Evolutionary conservation across 495 filamentous ascomycete genomes (phyloP).

Genomic region (Neurospora sp.): DNA sequence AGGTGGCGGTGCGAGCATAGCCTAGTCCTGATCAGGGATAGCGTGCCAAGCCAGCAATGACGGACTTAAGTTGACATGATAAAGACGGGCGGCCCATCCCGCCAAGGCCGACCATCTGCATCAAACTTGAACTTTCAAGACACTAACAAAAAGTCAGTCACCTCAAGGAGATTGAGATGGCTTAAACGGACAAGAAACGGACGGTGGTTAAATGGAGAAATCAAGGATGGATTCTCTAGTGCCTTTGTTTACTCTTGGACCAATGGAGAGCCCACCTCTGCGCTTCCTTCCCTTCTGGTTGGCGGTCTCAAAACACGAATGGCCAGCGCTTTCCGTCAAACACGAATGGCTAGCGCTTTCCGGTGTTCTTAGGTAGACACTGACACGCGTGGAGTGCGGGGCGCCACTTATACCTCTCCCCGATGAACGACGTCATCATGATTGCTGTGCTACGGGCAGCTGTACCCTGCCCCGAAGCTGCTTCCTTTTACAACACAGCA

Average conservation of each 20-base stretch:
- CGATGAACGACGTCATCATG: conserved; percentile 7
- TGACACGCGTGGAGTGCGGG: neutral
- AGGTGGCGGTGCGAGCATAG: neutral
- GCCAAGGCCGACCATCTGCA: neutral
- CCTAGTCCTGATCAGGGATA: neutral
- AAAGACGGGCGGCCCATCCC: neutral
- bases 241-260: neutral
- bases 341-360: neutral
- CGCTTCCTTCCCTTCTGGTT: neutral
- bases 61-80: neutral
- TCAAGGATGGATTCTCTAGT: neutral
- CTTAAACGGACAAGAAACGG: neutral
- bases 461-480: neutral
- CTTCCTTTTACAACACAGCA: neutral
- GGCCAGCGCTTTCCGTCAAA: neutral
- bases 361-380: neutral
- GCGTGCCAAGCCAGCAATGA: neutral
- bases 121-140: neutral
- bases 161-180: neutral
- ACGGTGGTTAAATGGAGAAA: neutral
- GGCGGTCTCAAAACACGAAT: neutral
- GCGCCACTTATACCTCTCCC: neutral
- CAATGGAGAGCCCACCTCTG: neutral
- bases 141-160: neutral
- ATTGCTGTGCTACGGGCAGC: neutral